A percentile compares a stretch with the other conserved stretches of the same genome.
Conservation (phyloP, 2,329 filamentous ascomycete genomes). For the Chaetomium sp. region DNA sequence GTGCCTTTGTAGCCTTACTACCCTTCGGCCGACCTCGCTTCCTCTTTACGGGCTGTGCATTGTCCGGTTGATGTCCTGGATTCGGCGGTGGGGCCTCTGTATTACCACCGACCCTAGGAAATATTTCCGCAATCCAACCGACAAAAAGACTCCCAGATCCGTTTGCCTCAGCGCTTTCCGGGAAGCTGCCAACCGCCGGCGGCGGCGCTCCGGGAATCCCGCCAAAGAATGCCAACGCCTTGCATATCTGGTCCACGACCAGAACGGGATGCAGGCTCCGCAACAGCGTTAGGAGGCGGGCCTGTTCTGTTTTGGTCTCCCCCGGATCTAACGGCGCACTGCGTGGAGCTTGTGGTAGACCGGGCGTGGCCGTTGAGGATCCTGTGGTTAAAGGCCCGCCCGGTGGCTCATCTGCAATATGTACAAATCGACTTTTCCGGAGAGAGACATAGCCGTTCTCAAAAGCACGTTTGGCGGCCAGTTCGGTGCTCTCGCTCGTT, state of each 20-base stretch:
- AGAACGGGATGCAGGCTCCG: constrained; percentile 47
- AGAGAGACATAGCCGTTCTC: constrained; percentile 48
- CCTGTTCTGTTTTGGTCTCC: constrained; percentile 54
- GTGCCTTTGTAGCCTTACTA: constrained; percentile 43
- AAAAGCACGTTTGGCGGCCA: constrained; percentile 50
- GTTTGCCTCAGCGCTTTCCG: constrained; percentile 49
- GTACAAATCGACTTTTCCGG: constrained; percentile 36
- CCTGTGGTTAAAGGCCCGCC: constrained; percentile 16
- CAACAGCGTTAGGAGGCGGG: constrained; percentile 51
- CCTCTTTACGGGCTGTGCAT: constrained; percentile 32
- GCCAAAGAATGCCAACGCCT: constrained; percentile 57
- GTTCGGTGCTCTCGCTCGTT: constrained; percentile 54
- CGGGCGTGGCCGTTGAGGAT: constrained; percentile 4
- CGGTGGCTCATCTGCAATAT: constrained; percentile 25
- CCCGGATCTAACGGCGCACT: constrained; percentile 31
- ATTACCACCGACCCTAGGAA: constrained; percentile 38
- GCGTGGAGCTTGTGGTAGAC: constrained; percentile 7
- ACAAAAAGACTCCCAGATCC: constrained; percentile 53
- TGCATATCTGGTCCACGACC: constrained; percentile 58
- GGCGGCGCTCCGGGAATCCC: constrained; percentile 50
- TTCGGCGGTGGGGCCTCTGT: constrained; percentile 21
- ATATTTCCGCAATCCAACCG: constrained; percentile 58
- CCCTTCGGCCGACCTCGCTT: constrained; percentile 51
- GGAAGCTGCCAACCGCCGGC: constrained; percentile 45
- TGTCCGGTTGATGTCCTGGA: constrained; percentile 20